Evolutionary conservation across 495 filamentous ascomycete species (phyloP), one percentile per base, ranked within the genome.

Genomic region (Viridothelium virens): DNA sequence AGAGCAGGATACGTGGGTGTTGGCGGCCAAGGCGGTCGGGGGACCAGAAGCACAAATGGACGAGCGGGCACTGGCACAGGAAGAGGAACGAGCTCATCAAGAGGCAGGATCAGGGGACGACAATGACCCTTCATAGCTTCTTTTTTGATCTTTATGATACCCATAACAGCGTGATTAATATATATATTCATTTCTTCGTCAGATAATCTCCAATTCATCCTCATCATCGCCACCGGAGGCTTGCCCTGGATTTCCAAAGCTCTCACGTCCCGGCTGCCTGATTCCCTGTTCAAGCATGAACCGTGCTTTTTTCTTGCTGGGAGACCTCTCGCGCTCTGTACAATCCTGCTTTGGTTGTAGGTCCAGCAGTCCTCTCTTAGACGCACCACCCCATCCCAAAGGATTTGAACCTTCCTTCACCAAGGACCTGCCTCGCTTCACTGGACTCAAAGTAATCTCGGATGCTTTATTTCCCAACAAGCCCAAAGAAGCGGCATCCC

Each of bases 361-460:
- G 31, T 59, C 53, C 5, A 72, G 62, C 44, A 76, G 56, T 2
- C 70, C 72, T 12, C 66, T 56, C 59, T 75, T 75, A 41, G 68
- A 69, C 16, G 77, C 76, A 1, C 72, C 74, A 53, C 75, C 73
- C 78, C 78, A 80, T 9, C 77, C 77, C 44, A 79, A 67, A 11
- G 77, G 66, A 69, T 67, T 74, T 4, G 78, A 77, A 50, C 78
- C 76, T 37, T 77, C 25, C 46, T 48, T 64, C 56, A 62, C 70
- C 67, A 7, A 63, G 66, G 9, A 66, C 38, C 61, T 71, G 70
- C 46, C 86, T 77, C 76, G 71, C 34, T 90, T 90, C 56, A 86
- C 80, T 9, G 91, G 91, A 66, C 86, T 86, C 39, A 97, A 79
- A 37, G 83, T 81, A 38, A 95, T 83, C 64, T 81, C 79, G 36